Percentiles rank a stretch among this genome's conserved stretches.
These are phyloP conservation scores for Kuraishia ogatae DNA, from an alignment of 805 yeast species.

Conservation along the genomic window DNA sequence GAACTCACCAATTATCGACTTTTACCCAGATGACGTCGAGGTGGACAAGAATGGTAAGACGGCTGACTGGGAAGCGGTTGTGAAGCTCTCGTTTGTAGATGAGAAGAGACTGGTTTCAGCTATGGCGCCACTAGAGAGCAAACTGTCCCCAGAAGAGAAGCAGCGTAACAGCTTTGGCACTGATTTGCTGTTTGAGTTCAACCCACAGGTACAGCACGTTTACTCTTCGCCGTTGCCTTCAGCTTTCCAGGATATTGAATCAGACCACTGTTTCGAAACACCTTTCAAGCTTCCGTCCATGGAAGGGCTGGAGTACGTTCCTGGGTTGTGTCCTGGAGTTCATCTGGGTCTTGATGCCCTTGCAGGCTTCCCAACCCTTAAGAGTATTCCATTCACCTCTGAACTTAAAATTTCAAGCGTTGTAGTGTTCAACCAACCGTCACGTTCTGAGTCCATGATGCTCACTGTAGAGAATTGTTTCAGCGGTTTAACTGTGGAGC, in stretches of 20 bases:
- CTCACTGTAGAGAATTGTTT: constrained; percentile 50
- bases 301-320: constrained; percentile 28
- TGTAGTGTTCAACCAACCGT: constrained; percentile 75
- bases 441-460: constrained; percentile 75
- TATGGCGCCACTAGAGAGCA: constrained; percentile 54
- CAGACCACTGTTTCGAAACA: constrained; percentile 68
- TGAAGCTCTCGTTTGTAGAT: constrained; percentile 85
- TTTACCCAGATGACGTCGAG: constrained; percentile 83
- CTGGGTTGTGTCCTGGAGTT: constrained; percentile 58
- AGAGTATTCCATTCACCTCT: constrained; percentile 53
- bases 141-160: constrained; percentile 61
- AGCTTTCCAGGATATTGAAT: constrained; percentile 68
- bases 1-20: constrained; percentile 79
- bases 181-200: constrained; percentile 59
- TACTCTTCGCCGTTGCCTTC: constrained; percentile 74
- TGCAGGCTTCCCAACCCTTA: constrained; percentile 87
- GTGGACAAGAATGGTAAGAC: constrained; percentile 91
- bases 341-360: constrained; percentile 58
- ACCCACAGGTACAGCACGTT: constrained; percentile 62
- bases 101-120: constrained; percentile 65
- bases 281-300: constrained; percentile 43
- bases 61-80: constrained; percentile 97
- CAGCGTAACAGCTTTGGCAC: constrained; percentile 67
- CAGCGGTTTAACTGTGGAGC: constrained; percentile 47
- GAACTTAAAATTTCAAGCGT: constrained; percentile 55